Conservation (phyloP, 176 grass and related monocot genomes). For the Pharus latifolius region DNA sequence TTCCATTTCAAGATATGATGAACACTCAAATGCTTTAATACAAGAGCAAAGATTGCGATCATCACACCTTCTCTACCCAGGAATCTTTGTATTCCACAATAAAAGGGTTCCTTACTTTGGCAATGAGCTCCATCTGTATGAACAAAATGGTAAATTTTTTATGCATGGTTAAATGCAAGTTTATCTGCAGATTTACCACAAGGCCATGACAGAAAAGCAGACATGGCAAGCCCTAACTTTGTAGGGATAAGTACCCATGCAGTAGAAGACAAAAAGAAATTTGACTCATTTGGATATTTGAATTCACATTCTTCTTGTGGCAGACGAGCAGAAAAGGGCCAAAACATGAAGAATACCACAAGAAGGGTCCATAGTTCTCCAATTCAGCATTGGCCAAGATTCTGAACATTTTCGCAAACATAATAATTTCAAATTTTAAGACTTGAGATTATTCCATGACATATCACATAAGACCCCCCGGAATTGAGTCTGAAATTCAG, state of each 20-base stretch:
- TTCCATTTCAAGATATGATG: conserved; percentile 1
- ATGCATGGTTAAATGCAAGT: not conserved
- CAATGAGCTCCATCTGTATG: conserved; percentile 87
- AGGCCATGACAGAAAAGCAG: not conserved
- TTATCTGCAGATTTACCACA: not conserved
- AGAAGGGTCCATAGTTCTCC: not conserved
- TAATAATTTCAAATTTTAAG: too few species aligned
- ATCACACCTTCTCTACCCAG: conserved; percentile 90
- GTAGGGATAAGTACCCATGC: not conserved
- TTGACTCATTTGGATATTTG: not conserved
- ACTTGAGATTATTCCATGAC: too few species aligned
- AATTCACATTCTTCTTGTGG: not conserved
- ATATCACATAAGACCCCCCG: too few species aligned
- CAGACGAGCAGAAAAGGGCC: not conserved
- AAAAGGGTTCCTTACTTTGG: conserved; percentile 80
- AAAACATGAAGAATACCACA: not conserved
- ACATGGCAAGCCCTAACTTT: not conserved
- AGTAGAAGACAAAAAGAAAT: not conserved
- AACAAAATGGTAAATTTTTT: not conserved
- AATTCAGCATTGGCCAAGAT: not conserved
- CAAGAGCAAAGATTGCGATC: not conserved
- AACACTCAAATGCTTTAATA: not conserved
- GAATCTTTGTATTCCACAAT: conserved; percentile 97
- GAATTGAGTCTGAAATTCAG: too few species aligned
- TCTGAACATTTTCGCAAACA: not conserved